A percentile compares a stretch with the other conserved stretches of the same genome.
Conservation (phyloP, 495 filamentous ascomycete species). For the Penicillium subrubescens region DNA sequence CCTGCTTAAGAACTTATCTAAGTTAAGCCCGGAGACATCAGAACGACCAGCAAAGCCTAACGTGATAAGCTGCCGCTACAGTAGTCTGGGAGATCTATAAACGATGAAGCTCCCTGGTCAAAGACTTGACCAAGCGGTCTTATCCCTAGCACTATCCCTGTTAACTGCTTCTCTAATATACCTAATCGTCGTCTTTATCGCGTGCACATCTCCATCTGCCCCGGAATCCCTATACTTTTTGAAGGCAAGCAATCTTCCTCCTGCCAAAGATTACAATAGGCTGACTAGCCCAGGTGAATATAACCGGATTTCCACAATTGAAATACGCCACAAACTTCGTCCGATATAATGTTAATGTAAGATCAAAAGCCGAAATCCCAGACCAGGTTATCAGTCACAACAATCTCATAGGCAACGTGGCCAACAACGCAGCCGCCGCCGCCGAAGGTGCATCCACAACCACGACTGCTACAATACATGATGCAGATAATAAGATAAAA, state of each 20-base stretch:
- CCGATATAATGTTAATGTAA: background rate
- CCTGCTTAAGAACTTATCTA: background rate
- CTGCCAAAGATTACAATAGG: no score
- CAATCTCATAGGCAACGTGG: background rate
- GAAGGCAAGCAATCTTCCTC: no score
- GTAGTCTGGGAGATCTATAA: background rate
- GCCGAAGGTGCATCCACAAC: background rate
- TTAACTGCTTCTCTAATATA: no score
- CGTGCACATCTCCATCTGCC: no score
- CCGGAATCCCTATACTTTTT: no score
- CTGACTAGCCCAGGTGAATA: slow-evolving; percentile 1
- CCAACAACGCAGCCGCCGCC: background rate
- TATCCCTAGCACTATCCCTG: background rate
- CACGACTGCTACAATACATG: background rate
- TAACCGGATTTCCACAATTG: background rate
- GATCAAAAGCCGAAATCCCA: slow-evolving; percentile 3
- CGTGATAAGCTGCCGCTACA: background rate
- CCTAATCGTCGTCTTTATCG: no score
- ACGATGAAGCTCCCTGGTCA: slow-evolving; percentile 2
- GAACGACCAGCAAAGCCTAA: background rate
- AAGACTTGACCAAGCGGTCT: background rate
- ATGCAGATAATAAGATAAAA: background rate
- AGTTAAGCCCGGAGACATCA: background rate
- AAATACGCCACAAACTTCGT: slow-evolving; percentile 1
- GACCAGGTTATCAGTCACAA: slow-evolving; percentile 1